Percentiles rank a stretch among this genome's conserved stretches.
Evolutionary conservation across 208 protist species (phyloP).

Genomic region (Phytomonas francai): DNA sequence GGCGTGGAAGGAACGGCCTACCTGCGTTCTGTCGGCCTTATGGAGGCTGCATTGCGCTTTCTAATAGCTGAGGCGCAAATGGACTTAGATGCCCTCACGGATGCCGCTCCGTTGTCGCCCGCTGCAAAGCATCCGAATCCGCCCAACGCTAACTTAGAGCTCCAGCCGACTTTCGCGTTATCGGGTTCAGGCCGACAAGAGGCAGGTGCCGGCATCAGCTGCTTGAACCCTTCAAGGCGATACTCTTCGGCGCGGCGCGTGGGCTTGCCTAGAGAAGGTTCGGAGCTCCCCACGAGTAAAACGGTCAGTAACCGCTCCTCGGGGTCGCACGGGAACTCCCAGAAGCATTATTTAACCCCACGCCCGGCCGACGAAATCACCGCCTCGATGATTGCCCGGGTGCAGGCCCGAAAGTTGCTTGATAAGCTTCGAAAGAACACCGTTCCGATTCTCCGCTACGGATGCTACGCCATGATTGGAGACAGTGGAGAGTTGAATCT

Average conservation of each 20-base stretch:
- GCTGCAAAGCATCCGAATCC: no score
- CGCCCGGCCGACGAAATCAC: slow-evolving; percentile 61
- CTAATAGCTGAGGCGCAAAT: slow-evolving; percentile 19
- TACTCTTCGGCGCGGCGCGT: neutral
- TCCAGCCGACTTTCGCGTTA: neutral
- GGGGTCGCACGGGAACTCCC: neutral
- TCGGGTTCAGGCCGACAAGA: neutral
- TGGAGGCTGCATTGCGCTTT: slow-evolving; percentile 23
- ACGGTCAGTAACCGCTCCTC: neutral
- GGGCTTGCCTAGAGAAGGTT: neutral
- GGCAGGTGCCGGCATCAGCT: neutral
- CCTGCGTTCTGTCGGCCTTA: slow-evolving; percentile 35
- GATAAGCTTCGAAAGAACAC: slow-evolving; percentile 48
- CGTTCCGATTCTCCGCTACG: slow-evolving; percentile 70
- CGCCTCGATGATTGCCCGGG: slow-evolving; percentile 51
- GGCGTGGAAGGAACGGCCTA: slow-evolving; percentile 29
- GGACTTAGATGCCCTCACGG: slow-evolving; percentile 12
- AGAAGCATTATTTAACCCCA: slow-evolving; percentile 16
- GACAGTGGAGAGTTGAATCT: neutral
- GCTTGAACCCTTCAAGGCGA: neutral
- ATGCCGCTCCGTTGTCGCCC: neutral
- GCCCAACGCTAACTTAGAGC: neutral
- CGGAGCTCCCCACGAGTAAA: neutral
- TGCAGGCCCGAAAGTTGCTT: slow-evolving; percentile 59
- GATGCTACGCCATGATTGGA: slow-evolving; percentile 38